Base-by-base conservation (phyloP, 257 asterid species). In the Asclepias syriaca region DNA sequence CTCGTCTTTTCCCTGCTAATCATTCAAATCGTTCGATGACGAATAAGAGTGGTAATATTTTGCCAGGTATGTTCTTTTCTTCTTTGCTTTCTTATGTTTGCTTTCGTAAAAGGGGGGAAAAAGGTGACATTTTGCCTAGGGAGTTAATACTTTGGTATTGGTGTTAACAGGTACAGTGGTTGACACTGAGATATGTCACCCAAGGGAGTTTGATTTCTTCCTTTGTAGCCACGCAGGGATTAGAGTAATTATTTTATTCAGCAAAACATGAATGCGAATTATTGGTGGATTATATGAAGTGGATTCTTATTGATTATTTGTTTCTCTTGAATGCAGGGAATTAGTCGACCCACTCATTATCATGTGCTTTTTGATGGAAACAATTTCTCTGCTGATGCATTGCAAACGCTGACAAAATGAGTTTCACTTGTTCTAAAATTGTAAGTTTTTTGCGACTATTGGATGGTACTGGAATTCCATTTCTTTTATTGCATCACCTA, bases 221-320 rank as follows among this genome's bases (percentile, higher is more conserved):
- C 84, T 93, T 0, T 88, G 96, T 13, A 93, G 98, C 77, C 98
- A 93, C 68, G 89, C 95, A 0, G 96, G 97, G 6, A 91, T 91
- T 39, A 87, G 91, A 92, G 98, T 91, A 69, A 48, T 32, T 54
- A 6, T 11, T 53, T 16, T 40, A 21, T 58, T 1, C 65, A 27
- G 2, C 65, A 59, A 3, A 14, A 4, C 40, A 59, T 59, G 8
- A 14, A 19, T 27, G 4, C 16, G 5, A 13, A 5, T 3, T 59
- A 4, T 1, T 6, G 43, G 32, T 34, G 4, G 37, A 34, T n/a
- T 3, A 29, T 29, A 14, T 61, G 4, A 22, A 32, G 19, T 14
- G 8, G 12, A 60, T 32, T 6, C 22, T 60, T 2, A 0, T 8
- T 10, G 24, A 58, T 6, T 48, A 58, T 6, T 5, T 58, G 46